Percentiles rank a stretch among this genome's conserved stretches.
phyloP scores from a whole-genome alignment of 179 eudicot genomes.

The Actinidia arguta region DNA sequence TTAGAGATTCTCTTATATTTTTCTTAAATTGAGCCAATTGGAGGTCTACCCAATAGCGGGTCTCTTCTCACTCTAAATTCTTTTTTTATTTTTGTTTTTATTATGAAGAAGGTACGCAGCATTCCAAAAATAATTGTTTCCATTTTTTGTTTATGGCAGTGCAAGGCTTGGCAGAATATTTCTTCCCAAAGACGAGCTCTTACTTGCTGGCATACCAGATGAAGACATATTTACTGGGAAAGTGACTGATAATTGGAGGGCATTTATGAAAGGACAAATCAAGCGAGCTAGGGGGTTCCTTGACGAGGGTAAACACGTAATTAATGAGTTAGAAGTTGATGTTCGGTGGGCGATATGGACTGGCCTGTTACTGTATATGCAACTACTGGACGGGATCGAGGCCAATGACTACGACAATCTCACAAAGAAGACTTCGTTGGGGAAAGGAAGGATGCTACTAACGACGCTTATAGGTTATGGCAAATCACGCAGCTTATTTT shows the following conservation, averaged over 20 bases:
- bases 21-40: too few relatives aligned
- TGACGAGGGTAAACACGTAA: conserved; percentile 83
- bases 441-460: too few relatives aligned
- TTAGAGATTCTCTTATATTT: too few relatives aligned
- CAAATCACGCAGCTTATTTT: too few relatives aligned
- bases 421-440: conserved; percentile 85
- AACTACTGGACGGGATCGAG: conserved; percentile 86
- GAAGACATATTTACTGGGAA: conserved; percentile 90
- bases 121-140: too few relatives aligned
- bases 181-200: conserved; percentile 90
- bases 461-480: too few relatives aligned
- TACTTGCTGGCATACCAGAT: conserved; percentile 83
- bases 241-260: conserved; percentile 95
- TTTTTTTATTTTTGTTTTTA: too few relatives aligned
- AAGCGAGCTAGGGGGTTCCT: conserved; percentile 89
- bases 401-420: conserved; percentile 89
- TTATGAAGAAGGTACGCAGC: too few relatives aligned
- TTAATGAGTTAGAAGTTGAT: conserved; percentile 87
- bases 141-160: conserved; percentile 41
- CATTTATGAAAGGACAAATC: conserved; percentile 88
- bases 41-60: too few relatives aligned
- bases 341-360: conserved; percentile 94
- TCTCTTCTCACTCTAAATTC: too few relatives aligned
- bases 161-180: conserved; percentile 89
- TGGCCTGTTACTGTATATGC: conserved; percentile 71